phyloP scores from a whole-genome alignment of 225 moss, liverwort and hornwort species.

The Polytrichum formosum region DNA sequence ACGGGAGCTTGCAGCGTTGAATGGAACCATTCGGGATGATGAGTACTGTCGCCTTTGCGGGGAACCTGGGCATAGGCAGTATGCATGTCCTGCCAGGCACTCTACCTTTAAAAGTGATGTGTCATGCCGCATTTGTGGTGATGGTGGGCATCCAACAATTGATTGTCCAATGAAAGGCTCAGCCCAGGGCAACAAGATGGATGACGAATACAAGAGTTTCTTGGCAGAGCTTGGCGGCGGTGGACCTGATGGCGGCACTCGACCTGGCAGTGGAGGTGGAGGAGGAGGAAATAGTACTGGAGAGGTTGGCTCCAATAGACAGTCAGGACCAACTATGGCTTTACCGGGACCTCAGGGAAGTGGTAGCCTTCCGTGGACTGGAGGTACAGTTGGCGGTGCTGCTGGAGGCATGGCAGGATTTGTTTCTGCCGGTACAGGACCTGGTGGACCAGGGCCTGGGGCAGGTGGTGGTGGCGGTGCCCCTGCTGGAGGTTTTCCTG shows the following conservation, averaged over 20 bases:
- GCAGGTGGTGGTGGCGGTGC: conserved; percentile 42
- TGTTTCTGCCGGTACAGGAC: conserved; percentile 48
- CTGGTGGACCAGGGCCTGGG: conserved; percentile 54
- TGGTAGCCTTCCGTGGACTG: conserved; percentile 74
- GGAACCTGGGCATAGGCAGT: conserved; percentile 96
- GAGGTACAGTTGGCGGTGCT: conserved; percentile 55
- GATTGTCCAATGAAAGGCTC: conserved; percentile 98
- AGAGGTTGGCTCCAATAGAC: conserved; percentile 73
- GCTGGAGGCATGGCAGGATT: conserved; percentile 56
- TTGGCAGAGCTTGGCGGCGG: conserved; percentile 96
- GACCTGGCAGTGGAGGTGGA: conserved; percentile 50
- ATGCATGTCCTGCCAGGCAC: conserved; percentile 93
- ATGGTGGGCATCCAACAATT: conserved; percentile 99
- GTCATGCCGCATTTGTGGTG: conserved; percentile 94
- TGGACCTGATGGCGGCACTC: conserved; percentile 62
- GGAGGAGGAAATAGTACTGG: conserved; percentile 45
- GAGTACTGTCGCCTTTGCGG: conserved; percentile 98
- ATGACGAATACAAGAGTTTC: conserved; percentile 97
- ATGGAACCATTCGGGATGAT: conserved; percentile 96
- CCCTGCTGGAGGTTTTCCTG: conserved; percentile 57
- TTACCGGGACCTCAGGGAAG: conserved; percentile 82
- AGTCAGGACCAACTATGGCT: conserved; percentile 68
- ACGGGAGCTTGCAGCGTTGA: conserved; percentile 93
- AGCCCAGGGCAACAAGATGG: conserved; percentile 98
- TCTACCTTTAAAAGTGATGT: conserved; percentile 99